phyloP scores from a whole-genome alignment of 148 eudicot species.

The Drosera capensis region DNA sequence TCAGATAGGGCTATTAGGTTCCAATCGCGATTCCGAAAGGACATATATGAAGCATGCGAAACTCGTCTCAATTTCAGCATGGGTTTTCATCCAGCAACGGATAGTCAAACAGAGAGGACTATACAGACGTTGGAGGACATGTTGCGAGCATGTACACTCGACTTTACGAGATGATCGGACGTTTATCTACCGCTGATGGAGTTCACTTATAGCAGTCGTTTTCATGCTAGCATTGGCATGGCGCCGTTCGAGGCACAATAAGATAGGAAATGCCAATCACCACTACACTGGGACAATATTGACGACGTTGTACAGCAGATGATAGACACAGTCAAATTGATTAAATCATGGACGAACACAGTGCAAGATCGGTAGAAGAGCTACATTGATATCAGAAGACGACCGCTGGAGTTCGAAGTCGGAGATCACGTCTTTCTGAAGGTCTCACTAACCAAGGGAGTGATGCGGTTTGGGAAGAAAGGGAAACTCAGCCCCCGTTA shows the following conservation, averaged over 20 bases:
- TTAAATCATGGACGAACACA: background rate
- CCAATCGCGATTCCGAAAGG: background rate
- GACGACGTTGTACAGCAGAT: background rate
- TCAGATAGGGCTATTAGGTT: background rate
- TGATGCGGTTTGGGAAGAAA: background rate
- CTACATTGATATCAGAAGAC: background rate
- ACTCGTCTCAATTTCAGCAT: background rate
- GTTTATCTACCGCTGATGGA: background rate
- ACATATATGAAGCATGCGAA: background rate
- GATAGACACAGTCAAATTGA: background rate
- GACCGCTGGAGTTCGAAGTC: background rate
- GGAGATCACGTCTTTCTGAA: background rate
- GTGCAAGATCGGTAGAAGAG: background rate
- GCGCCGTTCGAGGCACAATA: background rate
- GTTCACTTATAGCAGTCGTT: background rate
- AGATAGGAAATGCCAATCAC: background rate
- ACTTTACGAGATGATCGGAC: background rate
- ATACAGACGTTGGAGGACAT: conserved; percentile 1
- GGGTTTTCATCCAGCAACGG: background rate
- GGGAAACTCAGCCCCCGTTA: background rate
- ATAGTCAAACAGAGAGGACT: conserved; percentile 1
- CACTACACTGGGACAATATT: background rate
- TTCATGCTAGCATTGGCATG: conserved; percentile 3
- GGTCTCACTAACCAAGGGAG: background rate
- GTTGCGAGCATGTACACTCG: conserved; percentile 2